phyloP scores from a whole-genome alignment of 2,329 filamentous ascomycete species.

The Sporothrix variecibatus region DNA sequence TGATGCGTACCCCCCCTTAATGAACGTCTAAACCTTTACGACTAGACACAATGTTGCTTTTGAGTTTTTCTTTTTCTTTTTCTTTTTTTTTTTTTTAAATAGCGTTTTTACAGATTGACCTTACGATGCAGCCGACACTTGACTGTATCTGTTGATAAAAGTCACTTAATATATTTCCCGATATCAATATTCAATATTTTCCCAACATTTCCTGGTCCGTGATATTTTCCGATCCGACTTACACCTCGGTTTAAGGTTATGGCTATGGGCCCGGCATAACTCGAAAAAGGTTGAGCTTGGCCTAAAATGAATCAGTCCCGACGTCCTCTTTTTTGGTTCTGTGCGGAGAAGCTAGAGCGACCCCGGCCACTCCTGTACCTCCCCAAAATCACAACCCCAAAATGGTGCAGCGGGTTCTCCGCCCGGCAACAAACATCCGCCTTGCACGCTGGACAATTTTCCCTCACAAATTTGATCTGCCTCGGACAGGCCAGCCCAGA shows the following conservation, averaged over 20 bases:
- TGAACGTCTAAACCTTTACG: neutral
- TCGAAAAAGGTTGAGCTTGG: neutral
- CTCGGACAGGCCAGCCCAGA: neutral
- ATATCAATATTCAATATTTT: neutral
- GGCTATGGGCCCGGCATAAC: neutral
- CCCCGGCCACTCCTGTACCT: neutral
- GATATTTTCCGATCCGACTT: neutral
- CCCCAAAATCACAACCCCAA: neutral
- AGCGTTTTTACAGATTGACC: neutral
- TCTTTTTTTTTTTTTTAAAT: neutral
- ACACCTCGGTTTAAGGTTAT: neutral
- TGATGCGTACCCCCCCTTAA: neutral
- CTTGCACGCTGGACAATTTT: neutral
- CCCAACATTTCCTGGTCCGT: neutral
- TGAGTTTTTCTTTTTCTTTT: too few species aligned
- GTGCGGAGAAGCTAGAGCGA: neutral
- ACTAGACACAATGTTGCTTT: slow-evolving; percentile 4
- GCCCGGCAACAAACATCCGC: neutral
- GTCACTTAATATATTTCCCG: neutral
- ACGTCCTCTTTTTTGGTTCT: neutral
- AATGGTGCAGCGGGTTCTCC: neutral
- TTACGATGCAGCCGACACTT: neutral
- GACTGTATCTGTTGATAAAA: neutral
- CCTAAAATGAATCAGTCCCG: neutral
- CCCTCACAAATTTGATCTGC: neutral